Conservation (phyloP, 2,329 filamentous ascomycete species). For the Ophiocordyceps camponoti-floridani region DNA sequence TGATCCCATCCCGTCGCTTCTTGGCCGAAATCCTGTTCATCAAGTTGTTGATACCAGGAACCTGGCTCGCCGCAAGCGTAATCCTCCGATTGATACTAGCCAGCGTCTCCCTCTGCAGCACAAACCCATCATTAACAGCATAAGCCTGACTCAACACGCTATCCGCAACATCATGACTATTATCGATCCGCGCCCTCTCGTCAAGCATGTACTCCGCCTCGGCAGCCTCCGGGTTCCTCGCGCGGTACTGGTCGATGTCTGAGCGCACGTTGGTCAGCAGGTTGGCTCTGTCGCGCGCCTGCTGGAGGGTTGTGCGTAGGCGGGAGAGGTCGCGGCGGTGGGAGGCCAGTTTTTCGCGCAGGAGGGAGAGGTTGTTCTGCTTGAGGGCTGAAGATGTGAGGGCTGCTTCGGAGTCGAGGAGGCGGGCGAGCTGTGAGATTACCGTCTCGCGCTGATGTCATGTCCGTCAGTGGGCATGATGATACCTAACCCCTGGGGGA, state of each 20-base stretch:
- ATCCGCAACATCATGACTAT: conserved; percentile 78
- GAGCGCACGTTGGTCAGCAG: conserved; percentile 78
- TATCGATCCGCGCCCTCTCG: conserved; percentile 71
- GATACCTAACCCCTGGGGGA: not conserved
- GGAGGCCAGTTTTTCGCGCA: conserved; percentile 76
- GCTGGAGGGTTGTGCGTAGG: conserved; percentile 52
- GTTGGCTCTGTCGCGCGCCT: conserved; percentile 74
- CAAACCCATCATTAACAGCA: conserved; percentile 85
- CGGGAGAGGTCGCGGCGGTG: conserved; percentile 70
- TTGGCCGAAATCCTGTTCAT: conserved; percentile 88
- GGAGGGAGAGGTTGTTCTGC: conserved; percentile 83
- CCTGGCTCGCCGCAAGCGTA: conserved; percentile 71
- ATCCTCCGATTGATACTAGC: conserved; percentile 82
- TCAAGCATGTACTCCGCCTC: conserved; percentile 97
- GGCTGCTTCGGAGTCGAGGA: conserved; percentile 81
- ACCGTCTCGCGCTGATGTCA: conserved; percentile 56
- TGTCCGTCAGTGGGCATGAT: not conserved
- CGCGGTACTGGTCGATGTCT: conserved; percentile 80
- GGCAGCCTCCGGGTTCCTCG: conserved; percentile 60
- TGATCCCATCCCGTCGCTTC: conserved; percentile 87
- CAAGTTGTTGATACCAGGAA: conserved; percentile 82
- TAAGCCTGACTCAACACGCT: conserved; percentile 89
- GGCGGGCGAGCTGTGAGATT: conserved; percentile 65
- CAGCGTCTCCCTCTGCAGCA: conserved; percentile 70
- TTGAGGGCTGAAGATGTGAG: conserved; percentile 86